Evolutionary conservation across 306 rosid species (phyloP).

Genomic region (Inga laurina): DNA sequence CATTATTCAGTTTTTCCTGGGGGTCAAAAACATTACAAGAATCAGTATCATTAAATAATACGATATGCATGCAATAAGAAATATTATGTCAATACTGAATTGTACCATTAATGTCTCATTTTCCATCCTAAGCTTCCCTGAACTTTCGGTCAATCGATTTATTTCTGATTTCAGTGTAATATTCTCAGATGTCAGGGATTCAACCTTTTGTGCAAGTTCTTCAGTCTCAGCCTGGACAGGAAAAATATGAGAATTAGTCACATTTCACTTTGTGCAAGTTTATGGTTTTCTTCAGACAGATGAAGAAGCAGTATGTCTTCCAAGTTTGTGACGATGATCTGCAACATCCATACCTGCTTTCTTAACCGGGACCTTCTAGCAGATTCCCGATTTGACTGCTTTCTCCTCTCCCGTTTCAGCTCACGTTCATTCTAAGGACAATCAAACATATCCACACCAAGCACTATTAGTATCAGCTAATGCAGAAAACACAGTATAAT

Average conservation of each 20-base stretch:
- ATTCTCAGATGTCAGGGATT: conserved; percentile 63
- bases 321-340: not conserved
- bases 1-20: conserved; percentile 76
- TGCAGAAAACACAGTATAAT: conserved; percentile 5
- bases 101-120: conserved; percentile 67
- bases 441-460: conserved; percentile 28
- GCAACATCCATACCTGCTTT: conserved; percentile 72
- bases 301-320: not conserved
- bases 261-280: not conserved
- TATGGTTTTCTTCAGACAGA: not conserved
- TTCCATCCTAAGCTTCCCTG: conserved; percentile 68
- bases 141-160: conserved; percentile 56
- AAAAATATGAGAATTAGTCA: conserved; percentile 25
- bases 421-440: conserved; percentile 78
- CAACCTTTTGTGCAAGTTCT: conserved; percentile 82
- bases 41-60: conserved; percentile 23
- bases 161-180: conserved; percentile 67
- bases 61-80: not conserved
- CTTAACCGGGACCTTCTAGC: conserved; percentile 95
- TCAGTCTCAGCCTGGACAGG: conserved; percentile 80
- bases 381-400: conserved; percentile 95
- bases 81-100: not conserved
- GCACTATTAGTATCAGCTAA: conserved; percentile 12
- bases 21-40: conserved; percentile 1
- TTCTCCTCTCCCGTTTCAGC: conserved; percentile 84